Base-by-base conservation (phyloP, 2,329 filamentous ascomycete genomes). In the Hymenoscyphus occultus region DNA sequence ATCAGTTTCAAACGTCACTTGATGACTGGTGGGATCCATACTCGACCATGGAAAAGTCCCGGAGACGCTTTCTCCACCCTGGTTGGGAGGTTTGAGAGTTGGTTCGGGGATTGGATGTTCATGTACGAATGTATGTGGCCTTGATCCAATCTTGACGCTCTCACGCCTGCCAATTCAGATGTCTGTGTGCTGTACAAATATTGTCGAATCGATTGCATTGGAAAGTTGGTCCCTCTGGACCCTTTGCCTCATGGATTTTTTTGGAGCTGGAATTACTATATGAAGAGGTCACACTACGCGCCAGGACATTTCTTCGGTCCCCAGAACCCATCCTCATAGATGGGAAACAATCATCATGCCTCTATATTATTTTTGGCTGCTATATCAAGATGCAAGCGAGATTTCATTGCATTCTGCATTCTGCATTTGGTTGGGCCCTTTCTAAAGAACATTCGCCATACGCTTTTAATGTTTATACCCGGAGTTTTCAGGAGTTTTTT, bases 81-180 rank as follows among this genome's bases (percentile, higher is more conserved):
- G 12, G 75, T 81, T 19, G 80, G 80, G 0, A 76, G 76, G 28
- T 82, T 80, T 56, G 76, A 79, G 5, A 76, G 75, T 56, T 82
- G 81, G 71, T 82, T 78, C 77, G 77, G 78, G 13, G 79, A 81
- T 65, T 82, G 80, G 80, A 74, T 82, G 64, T 83, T 80, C 67
- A 80, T 83, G 71, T 70, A 69, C 56, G 72, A 73, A 63, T 73
- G 72, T 64, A 72, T 72, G 71, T 72, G 72, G 72, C 71, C 72
- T 64, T 73, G 69, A 73, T 61, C 48, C 48, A 10, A 28, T 51
- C 48, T 9, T 51, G 5, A 6, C 32, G 32, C 9, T 35, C 32
- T 9, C 9, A 22, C 3, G n/a, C 3, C 19, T 19, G n/a, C 9
- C 16, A n/a, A 51, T 51, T 51, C 13, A 10, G 9, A 28, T 28